These are phyloP conservation scores for Bipolaris bicolor DNA, from an alignment of 2,329 filamentous ascomycete genomes.

Conservation along the genomic window DNA sequence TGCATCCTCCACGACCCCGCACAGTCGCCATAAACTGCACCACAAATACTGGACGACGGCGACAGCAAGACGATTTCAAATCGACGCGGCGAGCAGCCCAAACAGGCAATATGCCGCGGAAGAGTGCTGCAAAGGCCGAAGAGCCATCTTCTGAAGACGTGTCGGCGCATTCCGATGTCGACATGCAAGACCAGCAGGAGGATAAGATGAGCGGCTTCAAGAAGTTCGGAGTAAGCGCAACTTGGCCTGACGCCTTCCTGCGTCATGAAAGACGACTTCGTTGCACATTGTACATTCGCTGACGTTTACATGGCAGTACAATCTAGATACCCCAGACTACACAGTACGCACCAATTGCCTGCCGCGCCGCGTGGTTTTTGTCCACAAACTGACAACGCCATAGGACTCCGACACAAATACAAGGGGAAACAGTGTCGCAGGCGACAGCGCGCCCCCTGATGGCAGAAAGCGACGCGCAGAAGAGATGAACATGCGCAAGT, in stretches of 20 bases:
- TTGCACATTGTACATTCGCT: constrained; percentile 25
- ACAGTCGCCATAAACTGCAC: not conserved
- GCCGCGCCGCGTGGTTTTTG: constrained; percentile 1
- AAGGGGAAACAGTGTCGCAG: constrained; percentile 82
- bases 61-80: constrained; percentile 5
- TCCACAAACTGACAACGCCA: constrained; percentile 27
- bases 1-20: not conserved
- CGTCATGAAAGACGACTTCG: not conserved
- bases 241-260: constrained; percentile 13
- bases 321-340: constrained; percentile 67
- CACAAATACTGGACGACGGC: not conserved
- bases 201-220: constrained; percentile 43
- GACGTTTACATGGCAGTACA: constrained; percentile 49
- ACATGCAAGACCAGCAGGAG: constrained; percentile 46
- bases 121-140: constrained; percentile 41
- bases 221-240: constrained; percentile 43
- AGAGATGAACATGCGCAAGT: constrained; percentile 86
- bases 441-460: constrained; percentile 70
- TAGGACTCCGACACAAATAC: constrained; percentile 71
- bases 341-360: constrained; percentile 52
- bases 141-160: constrained; percentile 47
- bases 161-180: constrained; percentile 47
- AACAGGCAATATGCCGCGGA: constrained; percentile 50
- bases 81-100: constrained; percentile 40
- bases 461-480: constrained; percentile 86